Evolutionary conservation across 2,329 filamentous ascomycete species (phyloP), one percentile per base, ranked within the genome.

Genomic region (Diplodia intermedia): DNA sequence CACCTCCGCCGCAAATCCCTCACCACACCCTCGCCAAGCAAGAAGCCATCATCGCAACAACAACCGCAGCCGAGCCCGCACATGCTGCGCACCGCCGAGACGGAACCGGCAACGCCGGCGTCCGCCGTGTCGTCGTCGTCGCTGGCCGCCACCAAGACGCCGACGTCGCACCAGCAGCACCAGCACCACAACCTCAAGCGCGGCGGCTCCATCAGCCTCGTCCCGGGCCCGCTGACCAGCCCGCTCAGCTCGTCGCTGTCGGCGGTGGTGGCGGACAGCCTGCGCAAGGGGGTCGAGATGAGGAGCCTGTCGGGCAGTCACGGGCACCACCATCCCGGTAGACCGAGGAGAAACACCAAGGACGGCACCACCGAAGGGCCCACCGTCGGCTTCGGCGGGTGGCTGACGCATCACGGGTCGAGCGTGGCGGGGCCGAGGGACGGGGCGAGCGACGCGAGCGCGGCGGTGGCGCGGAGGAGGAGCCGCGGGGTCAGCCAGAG

Each of bases 201-300:
- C 82, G 77, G 55, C 78, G 77, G 55, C 78, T 75, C 43, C 26
- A 62, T 68, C 33, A 26, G 14, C 23, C 66, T 63, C 26, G 11
- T 68, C 49, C 66, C 57, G 0, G 83, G 82, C 47, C 80, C 90
- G 47, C 82, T 90, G 4, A 83, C 88, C 1, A 85, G 85, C 36
- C 87, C 89, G 0, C 80, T 91, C 1, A 88, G 85, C 2, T 85
- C 84, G 1, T 85, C 85, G 0, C 80, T 91, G 18, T 87, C 83
- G 73, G 88, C 86, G 1, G 85, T 91, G 57, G 87, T 91, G 6
- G 88, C 88, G 9, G 88, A 91, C 70, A 85, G 87, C 26, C 80
- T 90, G 31, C 84, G 88, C n/a, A 84, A 86, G 18, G 85, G 86
- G 15, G 81, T 68, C 23, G 66, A 68, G 33, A 55, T 68, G 65